Conservation (phyloP, 306 rosid genomes). For the Hippophae tibetana region DNA sequence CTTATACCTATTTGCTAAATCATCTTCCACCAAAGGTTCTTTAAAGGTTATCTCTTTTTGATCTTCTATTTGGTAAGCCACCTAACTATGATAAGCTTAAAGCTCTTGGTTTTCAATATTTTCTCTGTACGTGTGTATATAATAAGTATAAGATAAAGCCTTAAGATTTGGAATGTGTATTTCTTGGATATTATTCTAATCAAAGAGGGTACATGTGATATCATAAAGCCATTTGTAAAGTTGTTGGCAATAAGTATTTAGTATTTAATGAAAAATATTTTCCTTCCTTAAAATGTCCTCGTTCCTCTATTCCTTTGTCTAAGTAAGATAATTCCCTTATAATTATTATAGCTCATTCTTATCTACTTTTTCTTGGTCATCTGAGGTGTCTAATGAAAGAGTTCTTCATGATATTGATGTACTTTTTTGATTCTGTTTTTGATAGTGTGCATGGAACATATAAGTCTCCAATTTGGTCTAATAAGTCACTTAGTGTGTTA, state of each 20-base stretch:
- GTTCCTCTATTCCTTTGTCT: too few species aligned
- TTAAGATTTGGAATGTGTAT: neutral
- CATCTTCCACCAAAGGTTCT: neutral
- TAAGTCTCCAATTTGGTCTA: too few species aligned
- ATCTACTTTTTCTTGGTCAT: too few species aligned
- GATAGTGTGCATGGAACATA: too few species aligned
- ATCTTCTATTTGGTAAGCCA: neutral
- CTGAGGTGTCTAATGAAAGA: too few species aligned
- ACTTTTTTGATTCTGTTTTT: too few species aligned
- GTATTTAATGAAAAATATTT: neutral
- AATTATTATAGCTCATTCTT: too few species aligned
- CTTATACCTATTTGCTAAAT: neutral
- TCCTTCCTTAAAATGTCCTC: neutral
- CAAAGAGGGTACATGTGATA: neutral
- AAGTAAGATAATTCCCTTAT: too few species aligned
- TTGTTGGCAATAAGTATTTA: neutral
- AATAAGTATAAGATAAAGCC: neutral
- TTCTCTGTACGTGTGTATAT: neutral
- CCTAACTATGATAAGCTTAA: neutral
- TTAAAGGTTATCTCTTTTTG: neutral
- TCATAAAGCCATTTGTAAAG: rapidly evolving
- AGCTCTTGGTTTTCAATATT: neutral
- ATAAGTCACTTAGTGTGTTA: too few species aligned
- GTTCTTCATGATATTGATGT: too few species aligned
- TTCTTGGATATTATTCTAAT: neutral